Evolutionary conservation across 306 rosid genomes (phyloP), one percentile per base, ranked within the genome.

Genomic region (Vigna trinervia): DNA sequence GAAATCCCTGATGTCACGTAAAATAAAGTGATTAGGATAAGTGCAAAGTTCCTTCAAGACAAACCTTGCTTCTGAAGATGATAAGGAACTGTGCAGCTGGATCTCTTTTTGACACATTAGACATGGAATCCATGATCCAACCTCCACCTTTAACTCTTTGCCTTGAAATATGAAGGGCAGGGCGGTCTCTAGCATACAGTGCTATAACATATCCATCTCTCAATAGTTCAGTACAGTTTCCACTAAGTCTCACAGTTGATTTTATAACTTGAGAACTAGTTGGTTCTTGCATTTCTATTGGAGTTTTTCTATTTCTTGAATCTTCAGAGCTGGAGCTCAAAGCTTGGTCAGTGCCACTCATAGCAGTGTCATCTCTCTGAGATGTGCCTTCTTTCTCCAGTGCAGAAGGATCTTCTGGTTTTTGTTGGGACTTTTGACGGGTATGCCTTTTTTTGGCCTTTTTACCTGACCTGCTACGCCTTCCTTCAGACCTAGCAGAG

Each of bases 131-230:
- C 32, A 96, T 80, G 85, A 92, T 87, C 97, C 99, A 96, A 60
- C 97, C 97, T 54, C 97, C 99, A 52, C 99, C 94, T 92, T 87
- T 87, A 83, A 84, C 89, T 87, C 99, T 92, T 86, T 89, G 97
- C 75, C 99, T 86, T 66, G 99, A 86, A 50, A 92, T 90, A 52
- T 96, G 95, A 66, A 92, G 87, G 28, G 86, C 85, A 48, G 92
- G 84, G 39, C 74, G 76, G 79, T 89, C 98, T 81, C 89, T 89
- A 73, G 90, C 94, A 87, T 89, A 86, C 52, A 95, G 78, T 76
- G 98, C 96, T 39, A 95, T 81, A 80, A 95, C 80, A 81, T 85
- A 86, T 20, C 99, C 99, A 79, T 95, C 99, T 84, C 84, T 92
- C 86, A 95, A 86, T 78, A 86, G 85, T 57, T 87, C 96, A 81